Evolutionary conservation across 108 stramenopile species (phyloP).

Genomic region (Cyclotella choctawhatcheeana): DNA sequence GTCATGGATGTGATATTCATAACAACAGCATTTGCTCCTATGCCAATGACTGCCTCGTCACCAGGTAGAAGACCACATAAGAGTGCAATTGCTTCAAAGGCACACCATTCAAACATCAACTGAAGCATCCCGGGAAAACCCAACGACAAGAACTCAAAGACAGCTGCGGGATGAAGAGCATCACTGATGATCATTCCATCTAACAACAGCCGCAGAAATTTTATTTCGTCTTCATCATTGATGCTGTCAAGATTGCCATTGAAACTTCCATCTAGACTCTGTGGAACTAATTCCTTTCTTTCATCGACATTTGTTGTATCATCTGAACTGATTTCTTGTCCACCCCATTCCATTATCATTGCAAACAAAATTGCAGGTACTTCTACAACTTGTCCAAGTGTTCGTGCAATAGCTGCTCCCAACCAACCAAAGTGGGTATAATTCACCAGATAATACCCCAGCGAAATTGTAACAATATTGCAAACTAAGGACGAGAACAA

Average conservation of each 20-base stretch:
- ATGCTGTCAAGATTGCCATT: not conserved
- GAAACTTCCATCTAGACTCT: not conserved
- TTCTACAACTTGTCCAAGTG: conserved; percentile 23
- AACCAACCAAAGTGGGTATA: conserved; percentile 47
- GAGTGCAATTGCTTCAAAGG: conserved; percentile 48
- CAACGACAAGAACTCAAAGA: conserved; percentile 35
- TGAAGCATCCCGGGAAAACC: conserved; percentile 50
- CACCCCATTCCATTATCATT: conserved; percentile 28
- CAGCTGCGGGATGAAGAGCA: conserved; percentile 23
- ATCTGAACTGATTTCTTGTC: not conserved
- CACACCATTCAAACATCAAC: conserved; percentile 51
- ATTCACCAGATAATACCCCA: conserved; percentile 49
- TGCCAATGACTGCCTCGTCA: conserved; percentile 41
- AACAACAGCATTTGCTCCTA: conserved; percentile 47
- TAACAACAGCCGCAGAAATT: conserved; percentile 41
- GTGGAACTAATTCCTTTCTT: not conserved
- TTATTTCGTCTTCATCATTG: conserved; percentile 14
- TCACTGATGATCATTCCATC: conserved; percentile 32
- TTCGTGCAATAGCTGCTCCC: conserved; percentile 47
- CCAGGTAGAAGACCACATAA: conserved; percentile 44
- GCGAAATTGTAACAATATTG: conserved; percentile 33
- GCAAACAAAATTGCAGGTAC: conserved; percentile 29
- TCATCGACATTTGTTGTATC: not conserved
- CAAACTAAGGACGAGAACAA: conserved; percentile 26
- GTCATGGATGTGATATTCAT: conserved; percentile 25